phyloP scores from a whole-genome alignment of 345 rosid genomes.

The Pistacia atlantica region DNA sequence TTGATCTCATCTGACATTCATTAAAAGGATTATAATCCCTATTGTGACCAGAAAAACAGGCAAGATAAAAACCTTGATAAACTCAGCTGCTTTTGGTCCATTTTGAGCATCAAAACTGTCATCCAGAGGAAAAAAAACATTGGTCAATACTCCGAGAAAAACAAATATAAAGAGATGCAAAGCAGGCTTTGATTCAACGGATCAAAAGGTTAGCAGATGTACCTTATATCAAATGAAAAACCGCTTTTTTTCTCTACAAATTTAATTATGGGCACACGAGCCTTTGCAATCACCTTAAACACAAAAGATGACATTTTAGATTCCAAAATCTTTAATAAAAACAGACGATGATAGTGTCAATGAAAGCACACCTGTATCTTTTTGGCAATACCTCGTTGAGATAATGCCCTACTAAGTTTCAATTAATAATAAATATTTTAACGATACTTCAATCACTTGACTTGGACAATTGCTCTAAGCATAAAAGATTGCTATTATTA shows the following conservation, averaged over 20 bases:
- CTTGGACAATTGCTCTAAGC: no score
- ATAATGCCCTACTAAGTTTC: constrained; percentile 84
- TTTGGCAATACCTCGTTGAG: constrained; percentile 79
- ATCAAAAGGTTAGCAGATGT: constrained; percentile 14
- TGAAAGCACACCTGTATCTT: constrained; percentile 57
- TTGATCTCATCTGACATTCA: not conserved
- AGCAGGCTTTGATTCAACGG: not conserved
- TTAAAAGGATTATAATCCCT: not conserved
- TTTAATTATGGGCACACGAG: constrained; percentile 93
- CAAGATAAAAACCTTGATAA: constrained; percentile 70
- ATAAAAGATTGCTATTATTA: no score
- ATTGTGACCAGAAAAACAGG: not conserved
- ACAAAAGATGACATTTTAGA: not conserved
- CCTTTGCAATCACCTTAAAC: constrained; percentile 82
- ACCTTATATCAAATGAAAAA: constrained; percentile 88
- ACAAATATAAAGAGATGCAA: not conserved
- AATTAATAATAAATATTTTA: no score
- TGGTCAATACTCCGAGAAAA: not conserved
- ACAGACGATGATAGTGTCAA: not conserved
- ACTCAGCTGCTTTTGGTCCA: constrained; percentile 84
- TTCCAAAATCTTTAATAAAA: not conserved
- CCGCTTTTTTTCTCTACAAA: constrained; percentile 85
- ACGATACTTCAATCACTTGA: no score
- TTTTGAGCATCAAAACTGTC: constrained; percentile 80
- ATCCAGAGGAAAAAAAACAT: constrained; percentile 14